Evolutionary conservation across 306 rosid genomes (phyloP).

Genomic region (Fragaria iinumae): DNA sequence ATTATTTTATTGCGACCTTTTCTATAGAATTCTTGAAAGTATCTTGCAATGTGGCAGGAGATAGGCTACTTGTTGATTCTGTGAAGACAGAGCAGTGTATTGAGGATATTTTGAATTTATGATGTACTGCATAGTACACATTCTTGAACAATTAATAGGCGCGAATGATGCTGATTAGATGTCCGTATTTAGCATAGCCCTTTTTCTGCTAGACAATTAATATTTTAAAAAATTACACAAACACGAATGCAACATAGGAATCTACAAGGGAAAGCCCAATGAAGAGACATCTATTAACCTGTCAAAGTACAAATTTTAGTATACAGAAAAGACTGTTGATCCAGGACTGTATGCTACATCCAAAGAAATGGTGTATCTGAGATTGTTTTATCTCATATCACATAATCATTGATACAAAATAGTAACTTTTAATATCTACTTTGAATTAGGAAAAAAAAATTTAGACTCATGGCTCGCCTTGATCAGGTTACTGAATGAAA

Average conservation of each 20-base stretch:
- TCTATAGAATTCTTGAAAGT: not conserved
- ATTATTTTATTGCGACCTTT: not conserved
- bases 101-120: not conserved
- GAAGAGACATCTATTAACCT: not conserved
- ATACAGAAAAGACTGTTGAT: not conserved
- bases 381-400: not conserved
- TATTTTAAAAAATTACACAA: too few relatives aligned
- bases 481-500: not conserved
- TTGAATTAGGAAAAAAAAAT: not conserved
- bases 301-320: not conserved
- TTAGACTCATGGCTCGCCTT: not conserved
- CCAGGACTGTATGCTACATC: not conserved
- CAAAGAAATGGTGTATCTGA: not conserved
- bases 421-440: not conserved
- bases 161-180: not conserved
- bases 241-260: not conserved
- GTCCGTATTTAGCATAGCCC: not conserved
- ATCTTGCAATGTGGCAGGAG: not conserved
- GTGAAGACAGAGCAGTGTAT: not conserved
- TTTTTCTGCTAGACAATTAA: not conserved
- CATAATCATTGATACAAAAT: not conserved
- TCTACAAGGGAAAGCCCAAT: not conserved
- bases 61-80: not conserved
- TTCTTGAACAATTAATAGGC: not conserved
- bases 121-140: not conserved